Evolutionary conservation across 1,284 basidiomycete species (phyloP).

Genomic region (Earliella scabrosa): DNA sequence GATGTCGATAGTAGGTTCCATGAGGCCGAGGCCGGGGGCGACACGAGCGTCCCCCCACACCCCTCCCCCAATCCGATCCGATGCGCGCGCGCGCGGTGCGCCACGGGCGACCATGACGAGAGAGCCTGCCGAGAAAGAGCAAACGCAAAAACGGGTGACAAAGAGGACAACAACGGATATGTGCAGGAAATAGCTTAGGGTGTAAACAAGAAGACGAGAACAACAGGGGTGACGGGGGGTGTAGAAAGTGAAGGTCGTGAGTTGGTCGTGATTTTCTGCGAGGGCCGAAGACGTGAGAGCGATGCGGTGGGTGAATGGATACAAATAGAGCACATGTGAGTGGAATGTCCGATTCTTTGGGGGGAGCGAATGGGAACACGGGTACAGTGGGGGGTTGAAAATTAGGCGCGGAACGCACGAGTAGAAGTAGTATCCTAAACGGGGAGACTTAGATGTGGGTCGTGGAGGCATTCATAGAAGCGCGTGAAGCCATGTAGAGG

Average conservation of each 20-base stretch:
- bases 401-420: conserved; percentile 13
- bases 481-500: conserved; percentile 26
- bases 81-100: neutral
- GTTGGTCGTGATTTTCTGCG: conserved; percentile 24
- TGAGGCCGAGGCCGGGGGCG: neutral
- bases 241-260: conserved; percentile 24
- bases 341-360: conserved; percentile 17
- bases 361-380: too few relatives aligned
- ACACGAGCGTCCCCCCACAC: too few relatives aligned
- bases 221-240: neutral
- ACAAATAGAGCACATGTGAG: conserved; percentile 22
- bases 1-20: conserved; percentile 12
- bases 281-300: conserved; percentile 9
- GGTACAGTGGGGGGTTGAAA: conserved; percentile 17
- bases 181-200: conserved; percentile 25
- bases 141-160: neutral
- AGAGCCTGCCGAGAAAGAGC: neutral
- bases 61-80: neutral
- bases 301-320: conserved; percentile 11
- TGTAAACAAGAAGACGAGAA: conserved; percentile 4
- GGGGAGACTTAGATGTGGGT: conserved; percentile 10
- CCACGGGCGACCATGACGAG: neutral
- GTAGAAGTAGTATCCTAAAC: conserved; percentile 5
- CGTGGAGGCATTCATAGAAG: conserved; percentile 17
- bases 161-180: conserved; percentile 2